phyloP scores from a whole-genome alignment of 768 basidiomycete species.

The Fistulinella prunicolor region DNA sequence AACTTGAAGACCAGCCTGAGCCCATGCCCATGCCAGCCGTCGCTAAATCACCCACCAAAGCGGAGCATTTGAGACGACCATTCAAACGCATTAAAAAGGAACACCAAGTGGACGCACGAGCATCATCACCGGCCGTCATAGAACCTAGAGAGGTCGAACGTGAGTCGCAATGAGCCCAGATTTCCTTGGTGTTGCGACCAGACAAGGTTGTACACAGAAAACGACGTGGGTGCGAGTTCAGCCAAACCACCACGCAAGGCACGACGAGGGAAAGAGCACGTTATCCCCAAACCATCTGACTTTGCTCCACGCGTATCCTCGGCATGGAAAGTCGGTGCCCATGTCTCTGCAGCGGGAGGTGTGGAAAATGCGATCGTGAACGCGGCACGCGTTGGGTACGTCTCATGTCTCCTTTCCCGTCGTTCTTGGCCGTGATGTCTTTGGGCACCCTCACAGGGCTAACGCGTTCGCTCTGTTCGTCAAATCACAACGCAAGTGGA shows the following conservation, averaged over 20 bases:
- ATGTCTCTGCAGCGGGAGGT: slow-evolving; percentile 80
- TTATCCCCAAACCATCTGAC: slow-evolving; percentile 23
- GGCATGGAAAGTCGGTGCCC: slow-evolving; percentile 75
- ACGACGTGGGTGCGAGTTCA: not conserved
- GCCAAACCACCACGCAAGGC: slow-evolving; percentile 5
- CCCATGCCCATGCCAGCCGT: not conserved
- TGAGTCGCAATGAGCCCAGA: slow-evolving; percentile 8
- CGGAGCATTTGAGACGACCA: slow-evolving; percentile 2
- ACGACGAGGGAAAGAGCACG: slow-evolving; percentile 9
- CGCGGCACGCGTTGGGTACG: slow-evolving; percentile 67
- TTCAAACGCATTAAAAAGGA: slow-evolving; percentile 16
- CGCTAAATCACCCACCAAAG: not conserved
- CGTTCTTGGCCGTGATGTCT: not conserved
- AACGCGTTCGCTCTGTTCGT: slow-evolving; percentile 81
- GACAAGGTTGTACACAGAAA: not conserved
- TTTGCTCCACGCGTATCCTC: slow-evolving; percentile 32
- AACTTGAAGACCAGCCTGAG: not conserved
- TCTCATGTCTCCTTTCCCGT: not conserved
- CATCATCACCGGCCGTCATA: not conserved
- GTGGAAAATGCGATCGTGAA: slow-evolving; percentile 71
- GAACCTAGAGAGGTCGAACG: not conserved
- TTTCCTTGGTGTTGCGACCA: too few relatives aligned
- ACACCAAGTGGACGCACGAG: not conserved
- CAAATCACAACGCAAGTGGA: slow-evolving; percentile 85
- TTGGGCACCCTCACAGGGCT: slow-evolving; percentile 46